Evolutionary conservation across 805 yeast species (phyloP).

Genomic region (Pichia heedii): DNA sequence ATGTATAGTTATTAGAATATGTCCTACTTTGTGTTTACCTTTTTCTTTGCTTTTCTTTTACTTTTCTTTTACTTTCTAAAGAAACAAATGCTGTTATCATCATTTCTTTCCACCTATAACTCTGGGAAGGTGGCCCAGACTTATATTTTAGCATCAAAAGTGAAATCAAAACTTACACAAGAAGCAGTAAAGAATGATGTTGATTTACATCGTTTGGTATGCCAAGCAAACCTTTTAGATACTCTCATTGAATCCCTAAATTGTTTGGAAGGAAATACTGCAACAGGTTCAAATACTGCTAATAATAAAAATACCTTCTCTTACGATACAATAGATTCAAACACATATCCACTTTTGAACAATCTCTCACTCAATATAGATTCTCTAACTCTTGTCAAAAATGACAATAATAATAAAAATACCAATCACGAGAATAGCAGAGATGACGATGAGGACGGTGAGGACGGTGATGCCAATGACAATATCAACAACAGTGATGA

Average conservation of each 20-base stretch:
- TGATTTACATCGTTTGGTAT: slow-evolving; percentile 47
- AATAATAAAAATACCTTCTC: slow-evolving; percentile 1
- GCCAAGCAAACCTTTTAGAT: slow-evolving; percentile 67
- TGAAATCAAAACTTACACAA: slow-evolving; percentile 50
- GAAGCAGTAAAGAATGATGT: slow-evolving; percentile 55
- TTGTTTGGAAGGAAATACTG: slow-evolving; percentile 9
- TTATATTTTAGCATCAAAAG: slow-evolving; percentile 54
- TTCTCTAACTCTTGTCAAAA: not conserved
- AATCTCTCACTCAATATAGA: not conserved
- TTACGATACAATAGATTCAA: slow-evolving; percentile 11
- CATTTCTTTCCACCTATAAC: not conserved
- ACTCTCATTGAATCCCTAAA: slow-evolving; percentile 46
- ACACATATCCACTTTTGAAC: slow-evolving; percentile 2
- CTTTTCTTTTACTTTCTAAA: too few species aligned
- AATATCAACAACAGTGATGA: slow-evolving; percentile 7
- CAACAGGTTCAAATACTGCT: not conserved
- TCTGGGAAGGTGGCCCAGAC: slow-evolving; percentile 25
- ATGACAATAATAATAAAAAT: not conserved
- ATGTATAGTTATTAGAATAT: too few species aligned
- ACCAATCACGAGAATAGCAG: slow-evolving; percentile 3
- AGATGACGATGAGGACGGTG: slow-evolving; percentile 13
- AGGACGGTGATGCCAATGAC: slow-evolving; percentile 4
- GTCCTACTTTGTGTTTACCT: too few species aligned
- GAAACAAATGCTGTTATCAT: not conserved
- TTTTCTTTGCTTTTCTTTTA: too few species aligned